These are phyloP conservation scores for Rugonectria rugulosa DNA, from an alignment of 2,329 filamentous ascomycete genomes.

Conservation along the genomic window DNA sequence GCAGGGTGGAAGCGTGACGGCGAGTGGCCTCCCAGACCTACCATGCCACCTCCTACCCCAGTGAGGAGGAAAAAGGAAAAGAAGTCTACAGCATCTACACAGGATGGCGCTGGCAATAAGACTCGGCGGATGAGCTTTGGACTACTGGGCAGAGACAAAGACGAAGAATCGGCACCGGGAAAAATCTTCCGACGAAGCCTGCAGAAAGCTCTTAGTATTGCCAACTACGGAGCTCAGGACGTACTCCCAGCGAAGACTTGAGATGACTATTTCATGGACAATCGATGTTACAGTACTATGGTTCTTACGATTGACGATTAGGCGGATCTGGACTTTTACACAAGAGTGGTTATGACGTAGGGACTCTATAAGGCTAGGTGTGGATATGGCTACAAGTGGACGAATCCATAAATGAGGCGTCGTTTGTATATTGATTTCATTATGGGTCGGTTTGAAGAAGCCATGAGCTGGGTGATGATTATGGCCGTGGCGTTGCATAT, in stretches of 20 bases:
- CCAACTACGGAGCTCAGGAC: slow-evolving; percentile 32
- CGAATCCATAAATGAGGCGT: not conserved
- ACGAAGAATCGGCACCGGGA: slow-evolving; percentile 42
- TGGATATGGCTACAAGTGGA: not conserved
- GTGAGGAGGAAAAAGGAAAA: slow-evolving; percentile 49
- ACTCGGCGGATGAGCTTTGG: slow-evolving; percentile 57
- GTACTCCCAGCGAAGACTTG: slow-evolving; percentile 20
- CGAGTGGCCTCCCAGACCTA: slow-evolving; percentile 79
- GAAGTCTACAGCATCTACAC: slow-evolving; percentile 26
- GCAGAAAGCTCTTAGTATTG: slow-evolving; percentile 55
- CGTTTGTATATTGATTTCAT: slow-evolving; percentile 11
- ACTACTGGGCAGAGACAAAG: slow-evolving; percentile 52
- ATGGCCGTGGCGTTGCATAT: slow-evolving; percentile 31
- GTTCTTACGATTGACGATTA: slow-evolving; percentile 13
- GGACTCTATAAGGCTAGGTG: slow-evolving; percentile 6
- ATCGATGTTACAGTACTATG: not conserved
- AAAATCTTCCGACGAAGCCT: slow-evolving; percentile 56
- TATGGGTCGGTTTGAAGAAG: slow-evolving; percentile 10
- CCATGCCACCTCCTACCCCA: slow-evolving; percentile 47
- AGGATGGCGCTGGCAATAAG: slow-evolving; percentile 37
- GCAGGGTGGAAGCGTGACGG: slow-evolving; percentile 92
- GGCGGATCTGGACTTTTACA: not conserved
- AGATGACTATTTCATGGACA: slow-evolving; percentile 8
- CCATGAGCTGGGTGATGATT: slow-evolving; percentile 14
- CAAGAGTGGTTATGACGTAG: slow-evolving; percentile 12